These are phyloP conservation scores for Acmispon strigosus DNA, from an alignment of 306 rosid genomes.

Conservation along the genomic window DNA sequence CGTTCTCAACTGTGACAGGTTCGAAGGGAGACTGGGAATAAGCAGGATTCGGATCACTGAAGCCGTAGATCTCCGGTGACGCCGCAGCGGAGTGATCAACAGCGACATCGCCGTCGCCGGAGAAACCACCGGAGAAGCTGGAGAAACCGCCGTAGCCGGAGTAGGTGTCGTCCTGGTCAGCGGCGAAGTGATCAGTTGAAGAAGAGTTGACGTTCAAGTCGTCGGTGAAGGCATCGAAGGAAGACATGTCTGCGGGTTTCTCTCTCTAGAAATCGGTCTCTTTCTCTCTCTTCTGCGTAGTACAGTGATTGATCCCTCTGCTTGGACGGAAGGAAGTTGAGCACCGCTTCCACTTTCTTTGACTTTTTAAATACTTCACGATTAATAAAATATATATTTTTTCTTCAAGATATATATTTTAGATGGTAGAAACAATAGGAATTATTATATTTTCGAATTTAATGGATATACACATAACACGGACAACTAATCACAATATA, in stretches of 20 bases:
- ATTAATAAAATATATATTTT: no score
- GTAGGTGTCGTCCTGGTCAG: conserved; percentile 44
- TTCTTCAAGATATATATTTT: no score
- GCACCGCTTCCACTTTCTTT: not conserved
- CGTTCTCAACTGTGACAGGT: conserved; percentile 48
- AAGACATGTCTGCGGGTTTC: conserved; percentile 45
- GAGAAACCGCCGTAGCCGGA: conserved; percentile 67
- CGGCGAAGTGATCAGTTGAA: conserved; percentile 36
- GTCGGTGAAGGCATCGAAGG: conserved; percentile 74
- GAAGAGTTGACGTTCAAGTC: conserved; percentile 48
- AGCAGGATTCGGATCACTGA: conserved; percentile 57
- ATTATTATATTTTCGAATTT: no score
- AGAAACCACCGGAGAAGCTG: conserved; percentile 38
- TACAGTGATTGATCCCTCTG: conserved; percentile 12
- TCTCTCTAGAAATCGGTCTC: conserved; percentile 28
- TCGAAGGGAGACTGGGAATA: conserved; percentile 75
- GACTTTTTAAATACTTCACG: conserved; percentile 32
- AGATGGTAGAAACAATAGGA: no score
- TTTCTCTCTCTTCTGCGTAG: not conserved
- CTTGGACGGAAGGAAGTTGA: conserved; percentile 14
- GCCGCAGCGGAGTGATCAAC: conserved; percentile 47
- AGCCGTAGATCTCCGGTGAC: conserved; percentile 74
- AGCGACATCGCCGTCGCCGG: conserved; percentile 43
- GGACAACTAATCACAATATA: no score
- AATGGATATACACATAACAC: no score